Base-by-base conservation (phyloP, 345 rosid genomes). In the Populus pruinosa region DNA sequence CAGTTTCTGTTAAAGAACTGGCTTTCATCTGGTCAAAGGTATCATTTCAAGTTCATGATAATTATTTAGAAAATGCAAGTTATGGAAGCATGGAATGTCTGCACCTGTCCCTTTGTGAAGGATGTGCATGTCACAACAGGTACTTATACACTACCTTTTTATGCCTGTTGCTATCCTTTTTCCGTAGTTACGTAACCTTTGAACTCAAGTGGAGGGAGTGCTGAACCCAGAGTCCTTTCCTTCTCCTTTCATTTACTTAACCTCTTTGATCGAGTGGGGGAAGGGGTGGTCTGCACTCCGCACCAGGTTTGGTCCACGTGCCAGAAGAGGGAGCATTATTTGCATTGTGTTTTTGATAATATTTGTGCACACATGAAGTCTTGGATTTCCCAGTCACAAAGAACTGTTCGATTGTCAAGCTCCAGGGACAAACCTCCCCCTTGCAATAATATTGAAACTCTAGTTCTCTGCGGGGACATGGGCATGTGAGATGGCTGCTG, bases 1-100 rank as follows among this genome's bases (percentile, higher is more conserved):
- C 50, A 39, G 43, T 74, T 74, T 71, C 68, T 63, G 73, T 50
- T 41, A 41, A 35, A 71, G 47, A 5, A 17, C 74, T 62, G 17
- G 36, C 50, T 14, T 47, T 16, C 53, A 3, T 43, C 47, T 43
- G 14, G 14, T 43, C 47, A 43, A 43, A 43, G 47, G 47, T 43
- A 43, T 43, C 47, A 43, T 10, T 43, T 56, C 39, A 36, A 55
- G 70, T 68, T 25, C 39, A 10, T 36, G 65, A 50, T 13, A 50
- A 36, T 25, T 18, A 23, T 67, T 53, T 69, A 31, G 36, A 56
- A 56, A 17, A 38, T 55, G 25, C 50, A 38, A 56, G 63, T 61
- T 3, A 36, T 67, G 41, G 21, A 69, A 77, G 44, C 25, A 11
- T 8, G 35, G 75, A 65, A 68, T 43, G 23, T 38, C 55, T 31